Evolutionary conservation across 345 rosid species (phyloP).

Genomic region (Linum lewisii): DNA sequence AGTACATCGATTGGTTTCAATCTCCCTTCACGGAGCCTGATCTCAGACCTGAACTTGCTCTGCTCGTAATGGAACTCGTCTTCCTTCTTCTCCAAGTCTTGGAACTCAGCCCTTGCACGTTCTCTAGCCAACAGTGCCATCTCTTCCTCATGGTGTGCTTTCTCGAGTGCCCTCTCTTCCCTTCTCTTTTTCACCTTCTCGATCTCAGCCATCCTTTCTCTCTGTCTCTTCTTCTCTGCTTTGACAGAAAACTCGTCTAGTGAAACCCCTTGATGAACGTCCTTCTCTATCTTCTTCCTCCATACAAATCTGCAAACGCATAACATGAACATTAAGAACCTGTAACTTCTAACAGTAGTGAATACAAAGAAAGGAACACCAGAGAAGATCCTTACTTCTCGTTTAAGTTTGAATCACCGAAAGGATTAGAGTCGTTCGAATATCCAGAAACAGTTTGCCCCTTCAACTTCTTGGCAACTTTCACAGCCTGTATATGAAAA

Average conservation of each 20-base stretch:
- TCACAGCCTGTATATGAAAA: constrained; percentile 40
- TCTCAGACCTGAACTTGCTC: constrained; percentile 90
- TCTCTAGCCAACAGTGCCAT: constrained; percentile 92
- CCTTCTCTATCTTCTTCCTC: constrained; percentile 87
- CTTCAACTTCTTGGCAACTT: constrained; percentile 75
- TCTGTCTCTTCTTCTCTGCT: constrained; percentile 75
- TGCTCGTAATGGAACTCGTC: constrained; percentile 98
- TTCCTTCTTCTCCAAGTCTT: constrained; percentile 98
- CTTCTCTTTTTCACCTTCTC: constrained; percentile 95
- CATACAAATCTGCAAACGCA: constrained; percentile 66
- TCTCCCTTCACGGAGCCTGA: constrained; percentile 81
- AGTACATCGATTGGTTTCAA: constrained; percentile 77
- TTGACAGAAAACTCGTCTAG: constrained; percentile 59
- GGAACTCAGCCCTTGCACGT: constrained; percentile 93
- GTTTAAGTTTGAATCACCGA: constrained; percentile 89
- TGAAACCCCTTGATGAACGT: constrained; percentile 57
- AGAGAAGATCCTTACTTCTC: constrained; percentile 45
- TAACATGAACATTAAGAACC: neutral
- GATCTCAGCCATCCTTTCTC: constrained; percentile 88
- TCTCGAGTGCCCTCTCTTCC: constrained; percentile 89
- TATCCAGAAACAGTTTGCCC: constrained; percentile 66
- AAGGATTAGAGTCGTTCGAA: constrained; percentile 90
- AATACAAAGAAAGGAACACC: neutral
- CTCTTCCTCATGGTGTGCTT: constrained; percentile 92
- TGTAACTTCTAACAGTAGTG: neutral